These are phyloP conservation scores for Debaryomyces coudertii DNA, from an alignment of 1,139 yeast species.

Conservation along the genomic window DNA sequence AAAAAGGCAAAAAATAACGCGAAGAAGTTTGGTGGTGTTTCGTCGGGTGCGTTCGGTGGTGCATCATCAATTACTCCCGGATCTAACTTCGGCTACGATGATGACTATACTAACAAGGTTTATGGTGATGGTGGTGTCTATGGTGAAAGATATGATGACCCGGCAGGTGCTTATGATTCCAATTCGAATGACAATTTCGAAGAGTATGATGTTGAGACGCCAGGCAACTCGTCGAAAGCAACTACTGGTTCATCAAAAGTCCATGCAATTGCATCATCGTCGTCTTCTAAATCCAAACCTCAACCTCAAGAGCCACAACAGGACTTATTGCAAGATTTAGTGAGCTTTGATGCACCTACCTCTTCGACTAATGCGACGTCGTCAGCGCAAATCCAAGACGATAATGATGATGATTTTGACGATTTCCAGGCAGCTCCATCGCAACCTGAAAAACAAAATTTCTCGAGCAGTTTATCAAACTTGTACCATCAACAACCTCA, in stretches of 20 bases:
- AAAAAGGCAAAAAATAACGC: conserved; percentile 85
- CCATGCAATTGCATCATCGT: conserved; percentile 35
- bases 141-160: conserved; percentile 66
- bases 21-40: conserved; percentile 76
- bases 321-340: conserved; percentile 57
- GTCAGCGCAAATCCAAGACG: conserved; percentile 26
- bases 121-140: conserved; percentile 84
- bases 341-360: conserved; percentile 48
- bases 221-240: conserved; percentile 35
- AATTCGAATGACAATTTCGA: conserved; percentile 56
- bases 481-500: conserved; percentile 31
- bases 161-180: conserved; percentile 48
- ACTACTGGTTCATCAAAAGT: conserved; percentile 48
- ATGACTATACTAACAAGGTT: conserved; percentile 57
- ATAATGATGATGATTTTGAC: conserved; percentile 85
- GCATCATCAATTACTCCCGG: conserved; percentile 44
- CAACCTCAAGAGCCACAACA: conserved; percentile 36
- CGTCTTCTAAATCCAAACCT: conserved; percentile 17
- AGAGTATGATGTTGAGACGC: conserved; percentile 64
- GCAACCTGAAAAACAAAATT: conserved; percentile 33
- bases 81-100: conserved; percentile 53
- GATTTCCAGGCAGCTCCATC: conserved; percentile 86
- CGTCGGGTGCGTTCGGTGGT: conserved; percentile 56
- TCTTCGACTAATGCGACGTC: conserved; percentile 19
- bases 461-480: conserved; percentile 43